Conservation (phyloP, 495 filamentous ascomycete species). For the Penicillium cataractarum region DNA sequence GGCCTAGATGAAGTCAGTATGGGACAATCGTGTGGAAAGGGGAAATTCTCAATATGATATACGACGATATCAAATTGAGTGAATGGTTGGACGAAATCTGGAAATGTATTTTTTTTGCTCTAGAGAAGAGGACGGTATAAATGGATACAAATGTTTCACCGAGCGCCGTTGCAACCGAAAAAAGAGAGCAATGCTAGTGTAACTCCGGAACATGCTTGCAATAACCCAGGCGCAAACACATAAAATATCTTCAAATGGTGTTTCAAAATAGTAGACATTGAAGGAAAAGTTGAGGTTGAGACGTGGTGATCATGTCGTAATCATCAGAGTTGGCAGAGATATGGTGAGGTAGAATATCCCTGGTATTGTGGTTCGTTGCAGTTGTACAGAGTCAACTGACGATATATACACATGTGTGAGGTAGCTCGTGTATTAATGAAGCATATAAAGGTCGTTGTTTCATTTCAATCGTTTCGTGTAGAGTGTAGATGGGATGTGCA, state of each 20-base stretch:
- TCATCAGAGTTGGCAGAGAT: constrained; percentile 5
- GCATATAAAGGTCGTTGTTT: neutral
- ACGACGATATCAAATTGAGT: neutral
- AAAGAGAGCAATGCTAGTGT: neutral
- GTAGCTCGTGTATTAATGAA: neutral
- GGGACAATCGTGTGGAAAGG: neutral
- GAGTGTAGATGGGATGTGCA: neutral
- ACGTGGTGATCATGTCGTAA: constrained; percentile 7
- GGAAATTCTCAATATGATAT: too few species aligned
- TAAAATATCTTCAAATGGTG: neutral
- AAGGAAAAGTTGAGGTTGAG: neutral
- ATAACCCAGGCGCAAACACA: neutral
- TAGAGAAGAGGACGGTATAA: too few species aligned
- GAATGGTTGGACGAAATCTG: neutral
- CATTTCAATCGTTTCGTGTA: neutral
- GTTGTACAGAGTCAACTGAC: constrained; percentile 5
- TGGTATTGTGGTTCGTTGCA: neutral
- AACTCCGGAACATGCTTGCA: constrained; percentile 5
- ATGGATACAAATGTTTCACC: neutral
- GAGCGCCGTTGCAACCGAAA: neutral
- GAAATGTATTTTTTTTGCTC: too few species aligned
- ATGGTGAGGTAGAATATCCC: neutral
- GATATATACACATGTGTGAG: neutral
- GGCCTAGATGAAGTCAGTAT: neutral
- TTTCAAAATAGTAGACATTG: neutral